Conservation (phyloP, 1,284 basidiomycete genomes). For the Puccinia triticina region DNA sequence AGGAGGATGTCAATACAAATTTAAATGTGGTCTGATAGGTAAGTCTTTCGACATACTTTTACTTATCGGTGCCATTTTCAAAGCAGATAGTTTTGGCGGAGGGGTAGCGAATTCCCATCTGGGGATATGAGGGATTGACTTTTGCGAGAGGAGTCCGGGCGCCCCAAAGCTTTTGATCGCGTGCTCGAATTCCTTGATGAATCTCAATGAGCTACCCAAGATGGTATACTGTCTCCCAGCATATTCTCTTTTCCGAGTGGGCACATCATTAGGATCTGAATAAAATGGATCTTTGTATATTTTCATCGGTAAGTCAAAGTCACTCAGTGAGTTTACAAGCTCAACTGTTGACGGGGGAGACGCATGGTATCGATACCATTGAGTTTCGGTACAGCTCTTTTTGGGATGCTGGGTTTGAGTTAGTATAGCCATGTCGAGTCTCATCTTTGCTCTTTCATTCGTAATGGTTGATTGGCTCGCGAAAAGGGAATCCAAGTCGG, state of each 20-base stretch:
- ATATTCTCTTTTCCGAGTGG: slow-evolving; percentile 72
- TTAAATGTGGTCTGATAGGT: background rate
- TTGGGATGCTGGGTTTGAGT: slow-evolving; percentile 26
- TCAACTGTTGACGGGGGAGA: slow-evolving; percentile 67
- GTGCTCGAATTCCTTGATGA: slow-evolving; percentile 59
- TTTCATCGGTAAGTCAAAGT: slow-evolving; percentile 67
- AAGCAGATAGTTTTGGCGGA: slow-evolving; percentile 68
- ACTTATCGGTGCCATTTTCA: slow-evolving; percentile 62
- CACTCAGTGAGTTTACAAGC: slow-evolving; percentile 66
- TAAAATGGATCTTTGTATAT: slow-evolving; percentile 79
- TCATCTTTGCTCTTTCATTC: slow-evolving; percentile 31
- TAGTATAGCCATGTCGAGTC: slow-evolving; percentile 47
- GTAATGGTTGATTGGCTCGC: slow-evolving; percentile 2
- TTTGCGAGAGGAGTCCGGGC: background rate
- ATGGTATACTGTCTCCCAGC: slow-evolving; percentile 76
- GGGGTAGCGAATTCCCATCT: slow-evolving; percentile 76
- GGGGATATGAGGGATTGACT: background rate
- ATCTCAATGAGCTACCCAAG: slow-evolving; percentile 62
- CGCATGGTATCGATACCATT: slow-evolving; percentile 65
- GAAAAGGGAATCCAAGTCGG: background rate
- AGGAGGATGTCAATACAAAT: background rate
- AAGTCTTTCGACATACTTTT: background rate
- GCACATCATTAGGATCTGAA: slow-evolving; percentile 73
- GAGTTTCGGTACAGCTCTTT: slow-evolving; percentile 47
- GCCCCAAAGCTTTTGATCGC: background rate